A percentile compares a stretch with the other conserved stretches of the same genome.
These are phyloP conservation scores for Canavalia gladiata DNA, from an alignment of 306 rosid genomes.

Conservation along the genomic window DNA sequence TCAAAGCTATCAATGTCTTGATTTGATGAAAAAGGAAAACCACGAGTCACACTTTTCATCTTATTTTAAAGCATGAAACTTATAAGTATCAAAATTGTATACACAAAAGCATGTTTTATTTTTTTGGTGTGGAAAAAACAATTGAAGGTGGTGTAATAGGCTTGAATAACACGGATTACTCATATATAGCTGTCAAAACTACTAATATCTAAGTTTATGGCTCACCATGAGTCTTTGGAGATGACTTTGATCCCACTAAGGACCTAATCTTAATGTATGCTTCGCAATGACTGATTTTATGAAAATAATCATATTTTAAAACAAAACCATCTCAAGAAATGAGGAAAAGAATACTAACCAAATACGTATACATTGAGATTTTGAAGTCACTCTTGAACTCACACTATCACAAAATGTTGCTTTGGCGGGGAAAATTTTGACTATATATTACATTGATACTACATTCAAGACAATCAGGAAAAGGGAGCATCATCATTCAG, in stretches of 20 bases:
- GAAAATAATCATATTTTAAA: not conserved
- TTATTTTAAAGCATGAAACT: not conserved
- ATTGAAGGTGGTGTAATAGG: too few species aligned
- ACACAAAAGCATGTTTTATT: too few species aligned
- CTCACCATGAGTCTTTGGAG: not conserved
- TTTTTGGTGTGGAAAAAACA: too few species aligned
- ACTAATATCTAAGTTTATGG: not conserved
- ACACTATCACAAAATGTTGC: not conserved
- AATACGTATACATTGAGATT: not conserved
- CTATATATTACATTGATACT: not conserved
- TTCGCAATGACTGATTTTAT: not conserved
- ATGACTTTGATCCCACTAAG: slow-evolving; percentile 18
- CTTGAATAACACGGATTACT: too few species aligned
- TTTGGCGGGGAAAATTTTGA: not conserved
- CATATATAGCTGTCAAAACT: too few species aligned
- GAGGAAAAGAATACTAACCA: not conserved
- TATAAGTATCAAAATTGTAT: not conserved
- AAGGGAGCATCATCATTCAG: not conserved
- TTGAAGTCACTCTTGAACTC: not conserved
- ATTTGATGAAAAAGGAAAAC: too few species aligned
- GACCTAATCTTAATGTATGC: not conserved
- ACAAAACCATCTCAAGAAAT: not conserved
- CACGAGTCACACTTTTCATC: not conserved
- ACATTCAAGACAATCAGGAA: not conserved
- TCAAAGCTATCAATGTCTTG: too few species aligned